Conservation (phyloP, 257 asterid species). For the Misopates orontium region DNA sequence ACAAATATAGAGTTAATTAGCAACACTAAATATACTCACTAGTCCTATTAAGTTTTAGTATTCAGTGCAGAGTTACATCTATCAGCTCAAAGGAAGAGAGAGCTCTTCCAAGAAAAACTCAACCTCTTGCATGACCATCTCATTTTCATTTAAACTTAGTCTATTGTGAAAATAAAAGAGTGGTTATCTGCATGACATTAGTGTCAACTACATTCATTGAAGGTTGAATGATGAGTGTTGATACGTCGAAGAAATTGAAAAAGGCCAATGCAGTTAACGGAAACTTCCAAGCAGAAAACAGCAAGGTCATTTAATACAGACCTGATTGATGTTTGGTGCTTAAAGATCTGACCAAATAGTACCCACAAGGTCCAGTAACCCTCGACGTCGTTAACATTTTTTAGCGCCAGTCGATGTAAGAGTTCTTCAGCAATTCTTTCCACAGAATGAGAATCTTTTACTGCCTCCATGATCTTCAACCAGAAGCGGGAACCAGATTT, state of each 20-base stretch:
- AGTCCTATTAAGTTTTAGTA: neutral
- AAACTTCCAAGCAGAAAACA: slow-evolving; percentile 22
- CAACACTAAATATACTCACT: slow-evolving; percentile 1
- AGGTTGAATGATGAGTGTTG: slow-evolving; percentile 5
- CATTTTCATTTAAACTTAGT: slow-evolving; percentile 9
- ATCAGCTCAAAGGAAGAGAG: slow-evolving; percentile 18
- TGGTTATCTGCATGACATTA: neutral
- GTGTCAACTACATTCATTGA: neutral
- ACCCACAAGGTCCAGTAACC: slow-evolving; percentile 90
- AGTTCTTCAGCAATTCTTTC: slow-evolving; percentile 91
- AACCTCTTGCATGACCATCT: slow-evolving; percentile 11
- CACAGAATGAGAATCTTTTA: slow-evolving; percentile 79
- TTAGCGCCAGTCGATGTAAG: slow-evolving; percentile 66
- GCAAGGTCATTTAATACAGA: slow-evolving; percentile 27
- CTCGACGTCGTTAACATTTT: slow-evolving; percentile 61
- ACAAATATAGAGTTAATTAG: neutral
- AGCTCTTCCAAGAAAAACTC: slow-evolving; percentile 6
- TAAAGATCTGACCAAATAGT: slow-evolving; percentile 57
- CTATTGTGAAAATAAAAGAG: neutral
- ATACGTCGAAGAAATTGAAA: neutral
- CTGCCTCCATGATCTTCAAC: slow-evolving; percentile 74
- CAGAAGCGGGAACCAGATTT: slow-evolving; percentile 69
- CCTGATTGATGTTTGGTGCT: slow-evolving; percentile 62
- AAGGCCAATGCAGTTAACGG: neutral
- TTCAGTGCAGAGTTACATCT: slow-evolving; percentile 22